These are phyloP conservation scores for Pseudotulostoma volvatum DNA, from an alignment of 495 filamentous ascomycete species.

Conservation along the genomic window DNA sequence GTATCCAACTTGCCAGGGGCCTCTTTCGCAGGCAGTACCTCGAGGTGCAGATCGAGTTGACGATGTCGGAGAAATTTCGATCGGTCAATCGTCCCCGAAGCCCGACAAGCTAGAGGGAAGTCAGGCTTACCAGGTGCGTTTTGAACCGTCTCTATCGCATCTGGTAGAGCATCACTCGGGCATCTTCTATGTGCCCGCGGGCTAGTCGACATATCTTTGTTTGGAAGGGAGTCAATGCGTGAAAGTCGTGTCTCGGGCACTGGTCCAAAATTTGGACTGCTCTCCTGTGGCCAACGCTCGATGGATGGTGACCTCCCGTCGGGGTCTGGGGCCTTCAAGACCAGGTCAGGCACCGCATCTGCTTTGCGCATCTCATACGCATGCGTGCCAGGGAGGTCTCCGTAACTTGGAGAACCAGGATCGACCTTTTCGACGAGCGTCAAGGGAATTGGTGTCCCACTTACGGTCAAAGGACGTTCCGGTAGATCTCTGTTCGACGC, in stretches of 20 bases:
- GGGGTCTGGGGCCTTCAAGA: constrained; percentile 23
- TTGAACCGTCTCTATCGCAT: constrained; percentile 28
- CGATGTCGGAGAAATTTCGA: constrained; percentile 35
- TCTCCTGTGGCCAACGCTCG: constrained; percentile 6
- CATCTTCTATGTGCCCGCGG: constrained; percentile 27
- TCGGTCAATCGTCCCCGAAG: constrained; percentile 39
- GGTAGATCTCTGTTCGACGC: constrained; percentile 23
- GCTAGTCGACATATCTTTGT: constrained; percentile 17
- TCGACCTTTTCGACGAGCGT: constrained; percentile 75
- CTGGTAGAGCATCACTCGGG: constrained; percentile 33
- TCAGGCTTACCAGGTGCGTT: constrained; percentile 33
- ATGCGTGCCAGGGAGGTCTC: constrained; percentile 72
- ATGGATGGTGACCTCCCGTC: constrained; percentile 10
- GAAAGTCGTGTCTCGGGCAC: constrained; percentile 33
- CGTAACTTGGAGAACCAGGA: constrained; percentile 47
- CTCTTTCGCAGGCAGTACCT: constrained; percentile 11
- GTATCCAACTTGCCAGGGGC: constrained; percentile 4
- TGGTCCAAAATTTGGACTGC: constrained; percentile 7
- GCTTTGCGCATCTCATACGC: constrained; percentile 58
- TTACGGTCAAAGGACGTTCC: constrained; percentile 29
- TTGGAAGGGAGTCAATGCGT: constrained; percentile 24
- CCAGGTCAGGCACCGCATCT: constrained; percentile 71
- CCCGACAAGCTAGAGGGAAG: constrained; percentile 13
- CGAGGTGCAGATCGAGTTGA: constrained; percentile 20
- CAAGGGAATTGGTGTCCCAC: constrained; percentile 51